Percentiles rank a stretch among this genome's conserved stretches.
These are phyloP conservation scores for Areca catechu DNA, from an alignment of 176 grass and related monocot species.

Conservation along the genomic window DNA sequence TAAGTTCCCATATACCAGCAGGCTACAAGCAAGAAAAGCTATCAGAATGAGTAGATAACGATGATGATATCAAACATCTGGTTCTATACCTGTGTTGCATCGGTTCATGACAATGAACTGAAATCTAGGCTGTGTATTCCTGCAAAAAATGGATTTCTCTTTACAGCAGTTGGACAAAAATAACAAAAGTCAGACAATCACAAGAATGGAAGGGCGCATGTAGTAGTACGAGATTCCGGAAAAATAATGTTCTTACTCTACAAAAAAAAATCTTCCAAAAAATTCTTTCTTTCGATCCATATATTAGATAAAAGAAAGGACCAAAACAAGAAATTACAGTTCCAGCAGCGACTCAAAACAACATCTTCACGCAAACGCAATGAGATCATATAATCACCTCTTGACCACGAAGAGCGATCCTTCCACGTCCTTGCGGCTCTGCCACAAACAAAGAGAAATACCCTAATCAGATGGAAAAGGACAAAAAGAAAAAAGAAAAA, in stretches of 20 bases:
- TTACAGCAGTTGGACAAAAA: neutral
- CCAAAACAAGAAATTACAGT: no score
- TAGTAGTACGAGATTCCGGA: no score
- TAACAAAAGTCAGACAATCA: neutral
- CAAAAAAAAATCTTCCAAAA: no score
- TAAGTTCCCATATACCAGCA: no score
- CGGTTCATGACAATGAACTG: constrained; percentile 60
- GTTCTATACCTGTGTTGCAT: constrained; percentile 37
- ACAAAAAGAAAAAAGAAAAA: neutral
- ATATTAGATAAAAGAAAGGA: no score
- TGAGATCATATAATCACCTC: constrained; percentile 28
- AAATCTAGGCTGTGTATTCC: constrained; percentile 49
- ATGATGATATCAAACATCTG: neutral
- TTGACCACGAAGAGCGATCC: constrained; percentile 65
- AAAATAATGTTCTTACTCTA: no score
- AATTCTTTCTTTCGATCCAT: no score
- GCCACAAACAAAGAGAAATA: neutral
- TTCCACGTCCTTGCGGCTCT: constrained; percentile 54
- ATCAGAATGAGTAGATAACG: no score
- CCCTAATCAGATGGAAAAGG: constrained; percentile 6
- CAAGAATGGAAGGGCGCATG: neutral
- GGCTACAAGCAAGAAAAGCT: no score
- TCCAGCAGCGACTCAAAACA: no score
- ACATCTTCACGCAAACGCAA: no score
- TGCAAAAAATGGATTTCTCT: constrained; percentile 15